Evolutionary conservation across 2,329 filamentous ascomycete genomes (phyloP).

Genomic region (Xylaria sp.): DNA sequence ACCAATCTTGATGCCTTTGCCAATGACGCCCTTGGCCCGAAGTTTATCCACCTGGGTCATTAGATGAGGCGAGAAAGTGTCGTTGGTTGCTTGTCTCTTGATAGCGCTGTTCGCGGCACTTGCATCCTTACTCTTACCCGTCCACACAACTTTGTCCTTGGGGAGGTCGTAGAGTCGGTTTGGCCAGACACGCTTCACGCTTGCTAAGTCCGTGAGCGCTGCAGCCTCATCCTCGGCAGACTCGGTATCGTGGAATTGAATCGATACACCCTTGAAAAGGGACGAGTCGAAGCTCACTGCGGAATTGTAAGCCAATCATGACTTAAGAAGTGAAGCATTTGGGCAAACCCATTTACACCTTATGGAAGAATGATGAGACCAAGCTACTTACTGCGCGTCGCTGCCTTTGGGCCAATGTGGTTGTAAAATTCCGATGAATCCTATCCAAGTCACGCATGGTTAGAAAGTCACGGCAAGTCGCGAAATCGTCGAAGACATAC

Average conservation of each 20-base stretch:
- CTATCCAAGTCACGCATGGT: constrained; percentile 42
- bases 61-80: constrained; percentile 62
- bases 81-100: constrained; percentile 50
- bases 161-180: constrained; percentile 60
- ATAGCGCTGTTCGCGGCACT: constrained; percentile 43
- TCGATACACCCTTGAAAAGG: constrained; percentile 66
- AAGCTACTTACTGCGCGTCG: constrained; percentile 52
- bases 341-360: too few relatives aligned
- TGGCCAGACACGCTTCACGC: constrained; percentile 62
- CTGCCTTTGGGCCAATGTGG: constrained; percentile 54
- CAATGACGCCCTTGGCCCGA: constrained; percentile 59
- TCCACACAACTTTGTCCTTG: constrained; percentile 54
- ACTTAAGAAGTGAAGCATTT: neutral
- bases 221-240: constrained; percentile 57
- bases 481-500: constrained; percentile 50
- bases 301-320: constrained; percentile 14
- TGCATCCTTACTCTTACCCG: constrained; percentile 54
- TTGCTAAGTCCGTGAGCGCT: constrained; percentile 55
- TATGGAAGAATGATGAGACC: neutral
- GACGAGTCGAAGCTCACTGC: constrained; percentile 59
- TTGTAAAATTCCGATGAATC: constrained; percentile 56
- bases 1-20: constrained; percentile 64
- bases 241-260: constrained; percentile 62
- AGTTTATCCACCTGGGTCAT: constrained; percentile 69
- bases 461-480: constrained; percentile 23